Percentiles rank a stretch among this genome's conserved stretches.
These are phyloP conservation scores for Chlorella variabilis DNA, from an alignment of 163 green algal genomes.

Conservation along the genomic window DNA sequence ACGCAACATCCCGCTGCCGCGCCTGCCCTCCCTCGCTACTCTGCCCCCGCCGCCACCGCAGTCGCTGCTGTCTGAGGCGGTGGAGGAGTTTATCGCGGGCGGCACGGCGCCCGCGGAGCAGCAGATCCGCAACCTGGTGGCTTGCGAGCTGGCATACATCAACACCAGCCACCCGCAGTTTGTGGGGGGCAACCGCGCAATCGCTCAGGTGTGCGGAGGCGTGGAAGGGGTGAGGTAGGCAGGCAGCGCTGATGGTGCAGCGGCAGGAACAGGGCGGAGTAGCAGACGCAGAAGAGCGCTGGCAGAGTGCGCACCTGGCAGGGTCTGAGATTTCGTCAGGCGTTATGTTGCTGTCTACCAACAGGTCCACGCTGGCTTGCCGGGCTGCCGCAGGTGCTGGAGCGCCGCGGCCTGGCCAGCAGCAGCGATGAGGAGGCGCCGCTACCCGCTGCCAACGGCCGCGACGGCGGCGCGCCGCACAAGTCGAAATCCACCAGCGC, in stretches of 20 bases:
- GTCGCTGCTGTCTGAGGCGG: conserved; percentile 54
- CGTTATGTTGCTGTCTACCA: too few species aligned
- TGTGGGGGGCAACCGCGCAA: conserved; percentile 80
- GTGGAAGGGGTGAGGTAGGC: neutral
- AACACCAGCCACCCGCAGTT: conserved; percentile 97
- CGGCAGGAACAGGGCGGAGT: too few species aligned
- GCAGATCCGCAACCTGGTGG: conserved; percentile 94
- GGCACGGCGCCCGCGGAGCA: conserved; percentile 85
- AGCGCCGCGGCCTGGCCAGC: conserved; percentile 14
- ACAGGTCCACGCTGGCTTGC: too few species aligned
- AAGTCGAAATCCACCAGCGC: conserved; percentile 22
- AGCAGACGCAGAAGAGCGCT: too few species aligned
- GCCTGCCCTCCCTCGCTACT: too few species aligned
- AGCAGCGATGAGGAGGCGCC: conserved; percentile 16
- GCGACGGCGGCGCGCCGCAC: neutral
- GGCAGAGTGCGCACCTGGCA: too few species aligned
- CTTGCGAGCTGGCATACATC: conserved; percentile 95
- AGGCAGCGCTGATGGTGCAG: neutral
- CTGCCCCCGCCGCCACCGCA: conserved; percentile 26
- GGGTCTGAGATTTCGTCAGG: too few species aligned
- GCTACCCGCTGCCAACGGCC: neutral
- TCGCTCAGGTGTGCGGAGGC: conserved; percentile 44
- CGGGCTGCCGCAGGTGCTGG: conserved; percentile 52
- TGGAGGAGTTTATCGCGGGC: conserved; percentile 73
- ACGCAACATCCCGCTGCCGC: too few species aligned